Conservation (phyloP, 495 filamentous ascomycete genomes). For the Lasiosphaeria hispida region DNA sequence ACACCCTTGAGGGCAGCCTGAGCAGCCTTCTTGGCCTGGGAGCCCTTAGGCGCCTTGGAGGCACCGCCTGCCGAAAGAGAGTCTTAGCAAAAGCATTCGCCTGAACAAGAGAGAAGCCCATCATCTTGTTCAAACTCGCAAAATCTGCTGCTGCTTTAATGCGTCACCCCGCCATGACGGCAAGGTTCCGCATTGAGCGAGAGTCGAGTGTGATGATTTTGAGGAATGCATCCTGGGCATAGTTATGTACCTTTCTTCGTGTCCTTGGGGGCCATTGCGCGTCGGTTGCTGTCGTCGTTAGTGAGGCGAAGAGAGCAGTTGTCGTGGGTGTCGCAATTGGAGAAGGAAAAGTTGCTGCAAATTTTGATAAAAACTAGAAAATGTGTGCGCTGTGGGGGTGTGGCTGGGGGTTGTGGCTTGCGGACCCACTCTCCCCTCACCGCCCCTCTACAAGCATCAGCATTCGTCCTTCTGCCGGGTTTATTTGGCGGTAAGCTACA, state of each 20-base stretch:
- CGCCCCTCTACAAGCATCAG: neutral
- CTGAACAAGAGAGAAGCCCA: constrained; percentile 31
- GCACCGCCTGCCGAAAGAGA: constrained; percentile 39
- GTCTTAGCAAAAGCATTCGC: constrained; percentile 38
- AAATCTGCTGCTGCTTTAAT: constrained; percentile 60
- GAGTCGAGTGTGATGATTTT: constrained; percentile 32
- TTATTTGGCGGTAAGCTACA: constrained; percentile 4
- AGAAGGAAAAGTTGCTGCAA: constrained; percentile 13
- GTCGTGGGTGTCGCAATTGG: constrained; percentile 24
- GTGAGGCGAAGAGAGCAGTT: constrained; percentile 28
- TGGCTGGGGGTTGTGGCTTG: constrained; percentile 14
- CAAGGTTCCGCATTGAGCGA: constrained; percentile 35
- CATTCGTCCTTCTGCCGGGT: constrained; percentile 3
- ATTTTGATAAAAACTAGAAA: constrained; percentile 19
- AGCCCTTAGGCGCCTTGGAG: constrained; percentile 65
- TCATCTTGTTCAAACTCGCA: constrained; percentile 51
- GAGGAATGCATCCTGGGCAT: constrained; percentile 18
- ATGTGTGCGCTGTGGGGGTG: constrained; percentile 25
- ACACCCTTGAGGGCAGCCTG: constrained; percentile 91
- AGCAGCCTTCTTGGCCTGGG: constrained; percentile 83
- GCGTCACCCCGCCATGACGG: constrained; percentile 36
- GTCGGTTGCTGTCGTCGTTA: constrained; percentile 41
- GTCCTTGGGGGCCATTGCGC: constrained; percentile 71
- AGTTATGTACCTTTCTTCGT: constrained; percentile 65
- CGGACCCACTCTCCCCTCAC: neutral